Evolutionary conservation across 768 basidiomycete species (phyloP), one percentile per base, ranked within the genome.

Genomic region (Kwoniella botswanensis): DNA sequence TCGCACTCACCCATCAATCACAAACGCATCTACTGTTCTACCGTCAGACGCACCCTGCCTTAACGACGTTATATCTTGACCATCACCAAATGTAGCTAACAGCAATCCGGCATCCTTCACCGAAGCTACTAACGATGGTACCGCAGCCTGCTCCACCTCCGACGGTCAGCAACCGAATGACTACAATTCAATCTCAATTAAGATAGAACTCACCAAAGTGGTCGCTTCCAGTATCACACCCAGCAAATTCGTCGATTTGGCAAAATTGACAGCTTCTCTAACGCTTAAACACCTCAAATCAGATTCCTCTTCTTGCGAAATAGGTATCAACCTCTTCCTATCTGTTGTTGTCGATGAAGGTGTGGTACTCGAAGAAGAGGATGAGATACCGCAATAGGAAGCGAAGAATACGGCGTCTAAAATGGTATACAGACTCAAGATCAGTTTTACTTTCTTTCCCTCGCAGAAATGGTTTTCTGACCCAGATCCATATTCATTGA

Each of bases 181-280:
- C n/a, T 21, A 13, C 13, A 29, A 17, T 17, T 11, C 26, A 44
- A 2, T n/a, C 15, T 44, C 64, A 24, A 22, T 50, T 17, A 3
- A 1, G 46, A 18, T n/a, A 13, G 53, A 9, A 85, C 89, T 83
- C 80, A 97, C 96, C 85, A 98, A 84, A 69, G 98, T 86, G 46
- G 90, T 88, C 12, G 92, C 91, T 82, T 97, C 93, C 61, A 97
- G 87, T 79, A 96, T 90, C 56, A 99, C 86, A 68, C 97, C 97
- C 67, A 99, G 85, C 22, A 99, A 85, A 83, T 99, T 98, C 84
- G 98, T 98, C 57, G 87, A 86, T 77, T 91, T 92, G 22, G 94
- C 92, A 78, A 98, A 97, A 76, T 95, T 93, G 67, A 98, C 93
- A 17, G 94, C 94, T 68, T 93, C 90, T 69, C 91, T 89, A 50